phyloP scores from a whole-genome alignment of 805 yeast species.

The Yarrowia yakushimensis region DNA sequence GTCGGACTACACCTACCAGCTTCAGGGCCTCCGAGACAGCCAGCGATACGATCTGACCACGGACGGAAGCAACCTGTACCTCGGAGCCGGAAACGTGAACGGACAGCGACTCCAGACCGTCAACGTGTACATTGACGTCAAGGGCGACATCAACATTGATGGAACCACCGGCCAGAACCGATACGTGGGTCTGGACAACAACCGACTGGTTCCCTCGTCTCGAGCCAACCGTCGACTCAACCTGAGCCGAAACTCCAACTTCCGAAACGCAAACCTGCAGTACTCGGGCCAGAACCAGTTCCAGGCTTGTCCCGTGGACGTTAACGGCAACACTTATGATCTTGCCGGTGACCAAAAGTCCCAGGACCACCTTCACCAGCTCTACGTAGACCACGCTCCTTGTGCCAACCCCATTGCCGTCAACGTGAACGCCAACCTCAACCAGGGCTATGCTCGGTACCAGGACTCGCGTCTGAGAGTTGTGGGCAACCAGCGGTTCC shows the following conservation, averaged over 20 bases:
- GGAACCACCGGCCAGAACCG: not conserved
- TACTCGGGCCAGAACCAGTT: not conserved
- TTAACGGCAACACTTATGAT: not conserved
- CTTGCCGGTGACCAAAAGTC: not conserved
- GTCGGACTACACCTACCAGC: conserved; percentile 8
- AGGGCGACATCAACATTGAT: conserved; percentile 5
- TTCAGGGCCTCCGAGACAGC: not conserved
- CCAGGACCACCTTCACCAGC: not conserved
- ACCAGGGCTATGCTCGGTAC: conserved; percentile 1
- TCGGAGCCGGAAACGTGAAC: not conserved
- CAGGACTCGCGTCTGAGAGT: not conserved
- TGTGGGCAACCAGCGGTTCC: not conserved
- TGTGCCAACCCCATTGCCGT: conserved; percentile 6
- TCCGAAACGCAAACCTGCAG: not conserved
- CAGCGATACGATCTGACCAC: not conserved
- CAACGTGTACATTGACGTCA: not conserved
- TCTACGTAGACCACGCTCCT: not conserved
- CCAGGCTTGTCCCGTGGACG: not conserved
- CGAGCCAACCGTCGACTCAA: not conserved
- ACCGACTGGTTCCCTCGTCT: not conserved
- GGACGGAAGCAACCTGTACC: conserved; percentile 3
- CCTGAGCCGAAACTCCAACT: not conserved
- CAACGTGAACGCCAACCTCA: not conserved
- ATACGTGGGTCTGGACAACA: not conserved
- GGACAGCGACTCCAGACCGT: not conserved